Base-by-base conservation (phyloP, 495 filamentous ascomycete species). In the Penicillium taxi region DNA sequence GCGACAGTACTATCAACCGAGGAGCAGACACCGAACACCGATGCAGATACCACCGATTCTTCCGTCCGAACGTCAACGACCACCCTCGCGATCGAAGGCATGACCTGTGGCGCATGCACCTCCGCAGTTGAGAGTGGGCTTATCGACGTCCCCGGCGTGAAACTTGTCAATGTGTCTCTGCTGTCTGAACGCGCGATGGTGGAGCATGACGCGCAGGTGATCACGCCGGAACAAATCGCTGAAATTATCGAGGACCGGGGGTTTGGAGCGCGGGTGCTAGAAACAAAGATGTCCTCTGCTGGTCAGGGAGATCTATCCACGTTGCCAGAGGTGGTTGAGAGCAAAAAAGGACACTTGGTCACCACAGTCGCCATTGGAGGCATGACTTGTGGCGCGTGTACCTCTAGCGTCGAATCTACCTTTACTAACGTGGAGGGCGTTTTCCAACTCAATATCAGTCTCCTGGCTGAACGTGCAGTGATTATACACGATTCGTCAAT, bases 361-460 rank as follows among this genome's bases (percentile, higher is more conserved):
- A 96, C 89, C 0, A 95, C 87, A 1, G 71, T 98, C 12, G 76
- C 80, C 3, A 75, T 98, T 16, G 84, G 83, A 48, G 91, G 91
- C 19, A 96, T 98, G 91, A 96, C 90, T 4, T 98, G 90, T 50
- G 90, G 90, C 14, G 86, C 90, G 17, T 98, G 91, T 56, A 96
- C 90, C 5, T 84, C 88, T 8, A 89, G 91, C 26, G 75, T 96
- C 13, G 81, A 95, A 58, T 75, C 76, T 33, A 87, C 82, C 2
- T 93, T 96, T 52, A 74, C 78, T 38, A 77, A 77, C 41, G 66
- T 90, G 11, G 64, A 79, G 2, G 93, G 90, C 1, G 59, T 98
- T 9, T 70, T 79, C 26, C 81, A 85, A 52, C 94, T 96, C 64
- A 91, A 88, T 53, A 86, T 98, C 58, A 95, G 88, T 43, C 61